Evolutionary conservation across 2,329 filamentous ascomycete genomes (phyloP).

Genomic region (Claviceps digitariae): DNA sequence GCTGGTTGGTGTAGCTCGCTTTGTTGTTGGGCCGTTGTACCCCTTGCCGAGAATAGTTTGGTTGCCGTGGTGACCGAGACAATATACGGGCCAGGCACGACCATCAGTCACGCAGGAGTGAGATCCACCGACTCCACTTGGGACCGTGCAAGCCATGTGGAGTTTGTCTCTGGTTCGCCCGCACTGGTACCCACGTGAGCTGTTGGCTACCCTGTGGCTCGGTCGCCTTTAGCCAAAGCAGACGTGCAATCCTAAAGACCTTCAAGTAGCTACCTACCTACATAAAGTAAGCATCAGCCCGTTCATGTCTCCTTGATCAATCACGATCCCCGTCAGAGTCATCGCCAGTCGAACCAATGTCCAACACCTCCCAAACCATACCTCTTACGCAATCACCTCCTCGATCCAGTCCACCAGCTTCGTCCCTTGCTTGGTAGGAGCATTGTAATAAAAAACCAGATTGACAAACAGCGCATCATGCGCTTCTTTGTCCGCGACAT

Average conservation of each 20-base stretch:
- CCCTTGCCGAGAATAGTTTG: not conserved
- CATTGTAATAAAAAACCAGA: constrained; percentile 5
- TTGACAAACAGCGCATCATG: constrained; percentile 11
- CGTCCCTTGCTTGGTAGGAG: constrained; percentile 10
- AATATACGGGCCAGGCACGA: not conserved
- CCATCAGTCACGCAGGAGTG: not conserved
- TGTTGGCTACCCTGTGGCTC: not conserved
- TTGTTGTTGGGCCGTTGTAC: constrained; percentile 7
- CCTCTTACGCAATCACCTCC: constrained; percentile 3
- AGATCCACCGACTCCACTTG: not conserved
- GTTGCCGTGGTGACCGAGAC: constrained; percentile 1
- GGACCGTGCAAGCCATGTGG: not conserved
- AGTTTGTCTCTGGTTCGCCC: not conserved
- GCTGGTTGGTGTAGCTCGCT: no score
- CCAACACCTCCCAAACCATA: no score
- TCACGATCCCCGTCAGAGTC: no score
- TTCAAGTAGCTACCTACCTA: no score
- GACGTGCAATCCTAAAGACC: no score
- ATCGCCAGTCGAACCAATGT: no score
- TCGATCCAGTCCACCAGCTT: constrained; percentile 10
- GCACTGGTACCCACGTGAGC: not conserved
- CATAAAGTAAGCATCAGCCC: no score
- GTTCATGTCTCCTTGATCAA: no score
- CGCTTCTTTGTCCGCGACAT: constrained; percentile 8
- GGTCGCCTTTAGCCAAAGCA: no score